Base-by-base conservation (phyloP, 345 rosid genomes). In the Moricandia moricandioides region DNA sequence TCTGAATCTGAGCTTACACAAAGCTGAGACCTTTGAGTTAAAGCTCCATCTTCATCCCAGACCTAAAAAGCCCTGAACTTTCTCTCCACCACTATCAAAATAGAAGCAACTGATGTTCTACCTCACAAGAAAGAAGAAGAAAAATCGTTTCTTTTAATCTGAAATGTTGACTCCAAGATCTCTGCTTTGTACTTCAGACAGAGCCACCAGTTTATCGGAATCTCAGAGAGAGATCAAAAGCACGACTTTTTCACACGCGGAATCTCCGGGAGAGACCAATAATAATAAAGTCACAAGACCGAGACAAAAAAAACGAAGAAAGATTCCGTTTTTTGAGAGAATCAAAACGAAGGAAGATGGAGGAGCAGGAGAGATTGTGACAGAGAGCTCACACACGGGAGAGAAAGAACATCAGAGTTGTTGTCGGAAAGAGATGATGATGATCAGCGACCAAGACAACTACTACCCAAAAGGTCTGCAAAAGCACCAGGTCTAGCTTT, bases 361-460 rank as follows among this genome's bases (percentile, higher is more conserved):
- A 37, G 67, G 49, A 39, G 72, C 34, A 75, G 54, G 68, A 58
- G 51, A 45, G 70, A 65, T 65, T 77, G 35, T 1, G 72, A 59
- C 77, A 52, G 62, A 74, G 74, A 64, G 70, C 43, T 59, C 51
- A 13, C 51, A 13, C 51, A 45, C 51, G 51, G 57, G 77, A 77
- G 71, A 62, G 58, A 74, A 43, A 63, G 71, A 71, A 45, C 71
- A 83, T 82, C 89, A 87, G 85, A 86, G 76, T 87, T 45, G 51
- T 45, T 86, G 96, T 89, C 86, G 86, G 79, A 74, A 74, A 74
- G 75, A 26, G 87, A 81, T 45, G 51, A 40, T 40, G 49, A 14
- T 84, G 49, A 14, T 84, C 86, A 87, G 91, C 87, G 83, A 81
- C 83, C 82, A 81, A 71, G 78, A 85, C 80, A 80, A 82, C 81